These are phyloP conservation scores for Boletellus emodensis DNA, from an alignment of 768 basidiomycete species.

Conservation along the genomic window DNA sequence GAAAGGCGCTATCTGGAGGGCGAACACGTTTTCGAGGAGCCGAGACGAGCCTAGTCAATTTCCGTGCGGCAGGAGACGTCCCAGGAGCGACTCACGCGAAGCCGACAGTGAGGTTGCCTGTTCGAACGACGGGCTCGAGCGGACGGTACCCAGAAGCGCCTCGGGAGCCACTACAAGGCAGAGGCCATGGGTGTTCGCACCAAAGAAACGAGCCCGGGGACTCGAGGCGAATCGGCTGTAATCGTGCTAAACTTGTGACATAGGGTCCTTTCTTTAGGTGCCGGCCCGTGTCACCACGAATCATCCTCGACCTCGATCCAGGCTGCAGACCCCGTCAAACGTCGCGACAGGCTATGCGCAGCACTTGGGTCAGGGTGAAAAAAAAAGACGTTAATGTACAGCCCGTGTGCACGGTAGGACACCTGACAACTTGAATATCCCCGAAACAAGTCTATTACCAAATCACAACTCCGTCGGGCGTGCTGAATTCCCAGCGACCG, in stretches of 20 bases:
- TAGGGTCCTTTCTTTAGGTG: slow-evolving; percentile 22
- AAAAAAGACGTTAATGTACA: background rate
- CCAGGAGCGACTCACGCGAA: background rate
- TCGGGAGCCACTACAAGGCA: background rate
- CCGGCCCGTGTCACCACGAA: background rate
- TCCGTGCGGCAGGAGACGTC: slow-evolving; percentile 5
- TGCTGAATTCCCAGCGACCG: too few species aligned
- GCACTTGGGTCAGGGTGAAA: background rate
- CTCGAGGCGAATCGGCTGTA: slow-evolving; percentile 1
- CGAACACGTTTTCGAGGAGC: slow-evolving; percentile 27
- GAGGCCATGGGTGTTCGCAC: slow-evolving; percentile 8
- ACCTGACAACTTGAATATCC: background rate
- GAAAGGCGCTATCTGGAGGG: slow-evolving; percentile 21
- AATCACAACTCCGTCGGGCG: background rate
- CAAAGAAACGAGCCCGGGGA: slow-evolving; percentile 10
- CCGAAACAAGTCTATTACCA: slow-evolving; percentile 6
- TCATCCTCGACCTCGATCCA: too few species aligned
- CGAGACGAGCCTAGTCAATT: slow-evolving; percentile 22
- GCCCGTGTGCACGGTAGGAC: background rate
- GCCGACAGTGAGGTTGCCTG: background rate
- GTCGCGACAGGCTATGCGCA: background rate
- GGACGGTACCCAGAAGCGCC: background rate
- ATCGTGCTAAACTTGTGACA: slow-evolving; percentile 15
- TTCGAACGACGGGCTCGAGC: background rate
- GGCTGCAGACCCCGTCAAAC: too few species aligned